Evolutionary conservation across 768 basidiomycete species (phyloP).

Genomic region (Pleurotus platypus): DNA sequence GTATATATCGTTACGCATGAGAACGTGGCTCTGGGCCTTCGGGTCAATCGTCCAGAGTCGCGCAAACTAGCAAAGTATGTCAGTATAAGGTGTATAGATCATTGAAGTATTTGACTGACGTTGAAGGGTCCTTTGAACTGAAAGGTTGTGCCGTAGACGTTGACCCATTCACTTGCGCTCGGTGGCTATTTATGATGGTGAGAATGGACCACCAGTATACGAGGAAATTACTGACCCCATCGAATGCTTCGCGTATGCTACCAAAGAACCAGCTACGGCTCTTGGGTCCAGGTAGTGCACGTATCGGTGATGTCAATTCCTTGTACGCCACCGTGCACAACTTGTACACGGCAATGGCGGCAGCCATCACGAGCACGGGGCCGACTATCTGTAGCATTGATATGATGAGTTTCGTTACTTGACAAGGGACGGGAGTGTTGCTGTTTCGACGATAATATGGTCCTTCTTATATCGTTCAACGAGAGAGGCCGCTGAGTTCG

Average conservation of each 20-base stretch:
- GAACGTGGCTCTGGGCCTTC: conserved; percentile 46
- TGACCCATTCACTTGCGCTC: neutral
- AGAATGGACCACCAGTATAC: neutral
- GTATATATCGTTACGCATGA: conserved; percentile 39
- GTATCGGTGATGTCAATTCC: neutral
- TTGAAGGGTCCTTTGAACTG: neutral
- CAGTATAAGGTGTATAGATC: neutral
- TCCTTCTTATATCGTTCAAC: too few relatives aligned
- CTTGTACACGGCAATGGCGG: neutral
- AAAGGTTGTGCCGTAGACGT: conserved; percentile 1
- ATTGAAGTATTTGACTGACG: neutral
- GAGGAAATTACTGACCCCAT: neutral
- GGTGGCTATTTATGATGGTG: neutral
- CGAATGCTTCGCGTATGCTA: neutral
- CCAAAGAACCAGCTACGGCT: conserved; percentile 1
- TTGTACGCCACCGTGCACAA: neutral
- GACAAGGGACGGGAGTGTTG: too few relatives aligned
- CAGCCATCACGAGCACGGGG: neutral
- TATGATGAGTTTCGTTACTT: neutral
- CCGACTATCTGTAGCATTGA: neutral
- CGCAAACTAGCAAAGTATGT: conserved; percentile 6
- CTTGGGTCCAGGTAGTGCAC: conserved; percentile 3
- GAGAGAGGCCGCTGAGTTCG: too few relatives aligned
- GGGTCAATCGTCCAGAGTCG: conserved; percentile 46
- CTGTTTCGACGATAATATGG: too few relatives aligned